Evolutionary conservation across 805 yeast species (phyloP).

Genomic region (Komagataella phaffii): DNA sequence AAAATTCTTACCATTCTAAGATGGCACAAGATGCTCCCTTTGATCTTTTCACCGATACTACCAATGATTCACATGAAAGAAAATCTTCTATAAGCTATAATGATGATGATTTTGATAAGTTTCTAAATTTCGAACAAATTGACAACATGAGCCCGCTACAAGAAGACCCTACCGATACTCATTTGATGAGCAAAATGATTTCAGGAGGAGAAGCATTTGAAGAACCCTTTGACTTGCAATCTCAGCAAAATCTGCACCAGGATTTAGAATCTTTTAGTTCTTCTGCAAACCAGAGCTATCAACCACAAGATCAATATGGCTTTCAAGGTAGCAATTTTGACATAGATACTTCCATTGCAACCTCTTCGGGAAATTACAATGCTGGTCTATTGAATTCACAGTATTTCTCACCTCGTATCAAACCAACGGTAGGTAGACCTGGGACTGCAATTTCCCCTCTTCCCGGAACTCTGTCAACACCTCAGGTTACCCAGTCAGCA

Average conservation of each 20-base stretch:
- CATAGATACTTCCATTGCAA: neutral
- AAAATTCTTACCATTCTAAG: neutral
- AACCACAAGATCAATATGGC: neutral
- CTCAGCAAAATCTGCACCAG: neutral
- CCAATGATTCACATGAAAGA: neutral
- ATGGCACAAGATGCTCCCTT: neutral
- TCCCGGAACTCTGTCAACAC: neutral
- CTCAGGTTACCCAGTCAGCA: conserved; percentile 7
- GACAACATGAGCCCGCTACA: neutral
- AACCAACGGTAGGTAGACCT: conserved; percentile 5
- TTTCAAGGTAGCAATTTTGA: neutral
- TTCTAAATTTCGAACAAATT: neutral
- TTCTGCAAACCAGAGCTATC: neutral
- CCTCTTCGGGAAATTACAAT: neutral
- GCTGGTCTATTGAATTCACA: conserved; percentile 6
- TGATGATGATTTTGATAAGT: neutral
- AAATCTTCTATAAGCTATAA: neutral
- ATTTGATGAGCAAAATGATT: neutral
- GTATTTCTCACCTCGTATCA: conserved; percentile 16
- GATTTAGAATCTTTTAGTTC: neutral
- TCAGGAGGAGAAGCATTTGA: neutral
- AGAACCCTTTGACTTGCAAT: neutral
- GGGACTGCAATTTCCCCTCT: neutral
- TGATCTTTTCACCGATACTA: neutral
- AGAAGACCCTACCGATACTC: neutral